Base-by-base conservation (phyloP, 1,284 basidiomycete species). In the Wallemia mellicola region DNA sequence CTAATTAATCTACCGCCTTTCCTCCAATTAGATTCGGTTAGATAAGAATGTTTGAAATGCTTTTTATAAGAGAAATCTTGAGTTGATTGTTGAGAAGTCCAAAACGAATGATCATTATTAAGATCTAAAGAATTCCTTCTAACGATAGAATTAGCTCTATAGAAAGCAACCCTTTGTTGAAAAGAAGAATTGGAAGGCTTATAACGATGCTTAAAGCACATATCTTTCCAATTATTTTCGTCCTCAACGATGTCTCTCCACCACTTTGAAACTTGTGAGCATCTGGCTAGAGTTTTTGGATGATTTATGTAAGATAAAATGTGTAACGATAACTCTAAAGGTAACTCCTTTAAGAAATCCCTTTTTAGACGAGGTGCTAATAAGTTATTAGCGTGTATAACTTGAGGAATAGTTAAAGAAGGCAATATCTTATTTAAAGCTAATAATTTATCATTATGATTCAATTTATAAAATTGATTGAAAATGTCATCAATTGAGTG, bases 231-330 rank as follows among this genome's bases (percentile, higher is more conserved):
- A 1, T 86, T 74, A 62, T 74, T 76, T 64, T 94, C 87, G 66
- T 92, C 88, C 60, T 76, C 73, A n/a, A 83, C 75, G 2, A 96
- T 75, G 11, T 71, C 72, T 55, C 77, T 72, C 92, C 92, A 96
- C 61, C 76, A 76, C 58, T 75, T 74, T 64, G 80, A 84, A 26
- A 95, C 91, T 58, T 77, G 75, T 54, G 77, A 75, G 0, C 82
- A 82, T 5, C 83, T 72, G 0, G 79, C 75, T 2, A 96, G 78
- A 0, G 84, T 82, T 57, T 73, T 73, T 0, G 86, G 82, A 58
- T 89, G 83, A 63, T 91, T 81, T 58, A 96, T 74, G 68, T 82
- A 92, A 64, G 74, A 72, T 59, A 96, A 75, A 60, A 92, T 78
- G 66, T 88, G 79, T 26, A 94, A 71, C 0, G 81, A 77, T 28